These are phyloP conservation scores for Penicillium angulare DNA, from an alignment of 495 filamentous ascomycete species.

Conservation along the genomic window DNA sequence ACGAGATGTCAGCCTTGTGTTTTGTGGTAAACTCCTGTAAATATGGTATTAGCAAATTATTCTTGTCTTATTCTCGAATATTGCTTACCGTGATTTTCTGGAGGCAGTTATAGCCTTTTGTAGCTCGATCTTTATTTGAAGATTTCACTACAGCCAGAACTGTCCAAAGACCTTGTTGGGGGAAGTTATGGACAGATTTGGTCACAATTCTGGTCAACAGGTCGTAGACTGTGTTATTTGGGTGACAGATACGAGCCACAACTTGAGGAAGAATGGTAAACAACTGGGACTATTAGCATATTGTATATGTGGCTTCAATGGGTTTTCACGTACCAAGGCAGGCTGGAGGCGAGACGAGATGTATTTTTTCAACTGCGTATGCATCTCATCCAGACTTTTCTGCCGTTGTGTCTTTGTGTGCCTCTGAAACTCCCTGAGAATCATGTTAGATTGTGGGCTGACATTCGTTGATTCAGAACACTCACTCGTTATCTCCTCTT, in stretches of 20 bases:
- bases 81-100: slow-evolving; percentile 41
- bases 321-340: slow-evolving; percentile 51
- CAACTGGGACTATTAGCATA: slow-evolving; percentile 47
- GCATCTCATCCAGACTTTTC: slow-evolving; percentile 66
- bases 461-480: not conserved
- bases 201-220: slow-evolving; percentile 74
- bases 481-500: slow-evolving; percentile 57
- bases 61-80: too few relatives aligned
- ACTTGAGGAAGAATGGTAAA: slow-evolving; percentile 93
- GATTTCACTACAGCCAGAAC: slow-evolving; percentile 75
- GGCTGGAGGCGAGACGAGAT: slow-evolving; percentile 67
- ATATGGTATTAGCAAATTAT: slow-evolving; percentile 20
- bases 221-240: slow-evolving; percentile 70
- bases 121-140: slow-evolving; percentile 49
- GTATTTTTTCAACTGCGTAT: slow-evolving; percentile 71
- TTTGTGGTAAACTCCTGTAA: slow-evolving; percentile 45
- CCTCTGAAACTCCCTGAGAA: slow-evolving; percentile 52
- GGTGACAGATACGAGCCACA: slow-evolving; percentile 86
- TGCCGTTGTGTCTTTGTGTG: slow-evolving; percentile 56
- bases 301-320: not conserved
- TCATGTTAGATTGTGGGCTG: not conserved
- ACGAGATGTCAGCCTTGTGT: slow-evolving; percentile 36
- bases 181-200: slow-evolving; percentile 75
- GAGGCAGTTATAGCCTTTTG: slow-evolving; percentile 47
- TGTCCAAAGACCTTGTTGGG: slow-evolving; percentile 92